Evolutionary conservation across 106 monocot genomes (phyloP), one percentile per base, ranked within the genome.

Genomic region (Xerophyta viscosa): DNA sequence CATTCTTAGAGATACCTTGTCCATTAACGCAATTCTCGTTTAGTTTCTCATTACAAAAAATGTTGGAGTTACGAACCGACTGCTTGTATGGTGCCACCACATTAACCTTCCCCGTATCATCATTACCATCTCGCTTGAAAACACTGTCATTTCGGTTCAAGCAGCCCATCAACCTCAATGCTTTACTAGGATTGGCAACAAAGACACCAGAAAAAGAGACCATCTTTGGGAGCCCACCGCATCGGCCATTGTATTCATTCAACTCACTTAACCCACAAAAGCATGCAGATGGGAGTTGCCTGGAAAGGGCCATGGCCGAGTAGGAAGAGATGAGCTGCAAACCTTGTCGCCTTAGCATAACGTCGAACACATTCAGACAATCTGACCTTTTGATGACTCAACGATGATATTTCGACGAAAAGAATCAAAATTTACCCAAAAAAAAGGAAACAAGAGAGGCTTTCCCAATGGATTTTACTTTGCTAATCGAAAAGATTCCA

Each of bases 101-200:
- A 48, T 45, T 62, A 29, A 62, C 43, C 24, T 48, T 78, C 20
- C 37, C 44, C 27, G 24, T 37, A 27, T 69, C 60, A 61, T 64
- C 68, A 31, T 63, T n/a, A n/a, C 63, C 4, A 25, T 33, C 41
- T 56, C 78, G 26, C 61, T 45, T 36, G 50, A 44, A 17, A 14
- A 63, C 41, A 19, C 55, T 42, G 28, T 73, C 52, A 42, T 51
- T 45, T 21, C 37, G 64, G 67, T 75, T 64, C 57, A 71, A 58
- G 50, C 66, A 73, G 22, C 77, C 31, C 62, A n/a, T 78, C 57
- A 72, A 65, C 31, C 69, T 78, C 75, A 75, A 61, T 0, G 31
- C 61, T 46, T 25, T 36, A 14, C 4, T 15, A 6, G 26, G 20
- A 41, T 8, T 29, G 8, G 9, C 13, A 36, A 24, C 6, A 8